Percentiles rank a stretch among this genome's conserved stretches.
Evolutionary conservation across 345 rosid genomes (phyloP).

Genomic region (Eucalyptus paniculata): DNA sequence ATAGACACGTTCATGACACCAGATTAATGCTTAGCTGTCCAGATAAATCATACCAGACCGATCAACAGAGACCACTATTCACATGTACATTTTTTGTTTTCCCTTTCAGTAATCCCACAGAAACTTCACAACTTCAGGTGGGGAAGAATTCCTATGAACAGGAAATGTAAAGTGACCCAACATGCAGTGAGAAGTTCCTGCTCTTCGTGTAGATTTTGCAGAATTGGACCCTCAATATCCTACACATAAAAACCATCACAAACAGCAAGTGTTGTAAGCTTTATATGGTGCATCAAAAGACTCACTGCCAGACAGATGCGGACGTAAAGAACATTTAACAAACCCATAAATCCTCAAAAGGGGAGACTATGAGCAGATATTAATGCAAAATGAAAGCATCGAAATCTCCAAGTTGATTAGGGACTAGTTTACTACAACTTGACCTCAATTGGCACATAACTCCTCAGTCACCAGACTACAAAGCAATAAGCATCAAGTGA

Average conservation of each 20-base stretch:
- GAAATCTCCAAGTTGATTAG: not conserved
- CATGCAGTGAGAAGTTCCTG: not conserved
- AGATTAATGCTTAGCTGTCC: not conserved
- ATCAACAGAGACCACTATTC: not conserved
- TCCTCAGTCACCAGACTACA: not conserved
- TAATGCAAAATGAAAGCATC: not conserved
- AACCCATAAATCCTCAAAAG: not conserved
- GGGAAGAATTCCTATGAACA: not conserved
- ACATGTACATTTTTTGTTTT: not conserved
- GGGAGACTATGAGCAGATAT: not conserved
- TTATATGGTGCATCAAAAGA: not conserved
- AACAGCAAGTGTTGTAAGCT: not conserved
- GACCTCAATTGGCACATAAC: not conserved
- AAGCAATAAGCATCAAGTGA: not conserved
- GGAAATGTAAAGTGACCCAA: not conserved
- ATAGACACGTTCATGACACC: not conserved
- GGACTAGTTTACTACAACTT: not conserved
- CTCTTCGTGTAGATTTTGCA: not conserved
- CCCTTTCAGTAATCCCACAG: not conserved
- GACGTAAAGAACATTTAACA: not conserved
- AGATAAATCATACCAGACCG: not conserved
- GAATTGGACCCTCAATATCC: not conserved
- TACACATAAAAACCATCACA: not conserved
- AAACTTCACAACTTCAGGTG: not conserved
- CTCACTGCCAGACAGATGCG: not conserved